These are phyloP conservation scores for Davidsoniella virescens DNA, from an alignment of 2,329 filamentous ascomycete genomes.

Conservation along the genomic window DNA sequence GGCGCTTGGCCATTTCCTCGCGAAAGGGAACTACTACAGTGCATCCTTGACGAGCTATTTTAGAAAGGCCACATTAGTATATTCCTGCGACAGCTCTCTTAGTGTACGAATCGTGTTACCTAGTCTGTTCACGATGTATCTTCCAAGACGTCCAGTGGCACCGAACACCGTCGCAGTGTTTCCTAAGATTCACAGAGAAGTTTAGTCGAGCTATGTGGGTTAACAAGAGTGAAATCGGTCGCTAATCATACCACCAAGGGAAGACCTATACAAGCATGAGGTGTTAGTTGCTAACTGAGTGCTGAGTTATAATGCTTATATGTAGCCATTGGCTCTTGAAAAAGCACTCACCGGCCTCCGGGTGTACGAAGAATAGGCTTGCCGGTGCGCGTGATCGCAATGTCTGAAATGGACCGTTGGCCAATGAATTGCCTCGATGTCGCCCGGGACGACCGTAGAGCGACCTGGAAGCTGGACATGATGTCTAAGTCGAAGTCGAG, in stretches of 20 bases:
- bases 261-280: conserved; percentile 42
- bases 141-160: conserved; percentile 84
- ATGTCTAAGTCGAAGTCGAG: conserved; percentile 17
- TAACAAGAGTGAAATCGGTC: background rate
- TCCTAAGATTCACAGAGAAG: conserved; percentile 32
- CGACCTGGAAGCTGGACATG: conserved; percentile 40
- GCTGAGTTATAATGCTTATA: background rate
- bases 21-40: conserved; percentile 86
- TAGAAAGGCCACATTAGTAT: background rate
- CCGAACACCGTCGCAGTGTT: conserved; percentile 97
- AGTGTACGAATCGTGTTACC: conserved; percentile 28
- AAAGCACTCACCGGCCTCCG: conserved; percentile 61
- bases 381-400: conserved; percentile 86
- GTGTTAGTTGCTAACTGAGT: conserved; percentile 17
- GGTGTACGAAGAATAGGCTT: conserved; percentile 82
- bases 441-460: conserved; percentile 36
- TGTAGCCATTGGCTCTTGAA: background rate
- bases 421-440: conserved; percentile 30
- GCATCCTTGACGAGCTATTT: conserved; percentile 72
- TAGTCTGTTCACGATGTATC: conserved; percentile 93
- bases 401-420: conserved; percentile 52
- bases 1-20: conserved; percentile 95
- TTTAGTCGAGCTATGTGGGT: background rate
- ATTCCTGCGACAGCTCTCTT: background rate
- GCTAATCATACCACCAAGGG: conserved; percentile 56